Evolutionary conservation across 768 basidiomycete species (phyloP).

Genomic region (Lactarius psammicola): DNA sequence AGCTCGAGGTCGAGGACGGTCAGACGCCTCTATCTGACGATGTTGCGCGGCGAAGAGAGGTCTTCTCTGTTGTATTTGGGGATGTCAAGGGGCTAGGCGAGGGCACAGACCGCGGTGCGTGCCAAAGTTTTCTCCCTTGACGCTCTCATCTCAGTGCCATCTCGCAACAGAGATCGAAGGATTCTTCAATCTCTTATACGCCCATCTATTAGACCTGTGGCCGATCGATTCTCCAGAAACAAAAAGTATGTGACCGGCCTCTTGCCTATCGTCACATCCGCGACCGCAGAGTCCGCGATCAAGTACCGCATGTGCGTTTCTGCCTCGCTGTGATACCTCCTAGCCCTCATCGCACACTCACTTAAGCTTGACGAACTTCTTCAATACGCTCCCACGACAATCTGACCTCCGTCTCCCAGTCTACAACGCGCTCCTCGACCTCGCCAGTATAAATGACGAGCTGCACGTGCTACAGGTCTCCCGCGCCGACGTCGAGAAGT

Average conservation of each 20-base stretch:
- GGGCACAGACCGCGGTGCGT: conserved; percentile 71
- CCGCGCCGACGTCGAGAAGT: conserved; percentile 58
- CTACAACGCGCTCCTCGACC: conserved; percentile 57
- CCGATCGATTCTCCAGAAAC: conserved; percentile 53
- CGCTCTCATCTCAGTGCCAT: conserved; percentile 7
- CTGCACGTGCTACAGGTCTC: conserved; percentile 60
- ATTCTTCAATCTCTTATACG: conserved; percentile 80
- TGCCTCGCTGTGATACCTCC: background rate
- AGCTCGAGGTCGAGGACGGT: conserved; percentile 50
- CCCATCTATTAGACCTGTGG: conserved; percentile 53
- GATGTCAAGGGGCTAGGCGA: conserved; percentile 71
- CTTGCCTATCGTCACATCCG: conserved; percentile 53
- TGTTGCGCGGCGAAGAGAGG: conserved; percentile 48
- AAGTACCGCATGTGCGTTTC: conserved; percentile 74
- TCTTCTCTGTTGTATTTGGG: conserved; percentile 55
- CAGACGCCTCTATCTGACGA: conserved; percentile 56
- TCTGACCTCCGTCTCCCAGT: conserved; percentile 67
- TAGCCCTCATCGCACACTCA: background rate
- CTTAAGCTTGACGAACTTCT: conserved; percentile 66
- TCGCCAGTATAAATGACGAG: conserved; percentile 60
- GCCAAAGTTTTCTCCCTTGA: background rate
- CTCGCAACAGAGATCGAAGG: conserved; percentile 68
- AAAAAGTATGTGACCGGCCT: conserved; percentile 54
- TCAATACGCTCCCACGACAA: conserved; percentile 68
- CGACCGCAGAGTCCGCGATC: conserved; percentile 53